phyloP scores from a whole-genome alignment of 352 stramenopile genomes.

The Pythium vanterpoolii region DNA sequence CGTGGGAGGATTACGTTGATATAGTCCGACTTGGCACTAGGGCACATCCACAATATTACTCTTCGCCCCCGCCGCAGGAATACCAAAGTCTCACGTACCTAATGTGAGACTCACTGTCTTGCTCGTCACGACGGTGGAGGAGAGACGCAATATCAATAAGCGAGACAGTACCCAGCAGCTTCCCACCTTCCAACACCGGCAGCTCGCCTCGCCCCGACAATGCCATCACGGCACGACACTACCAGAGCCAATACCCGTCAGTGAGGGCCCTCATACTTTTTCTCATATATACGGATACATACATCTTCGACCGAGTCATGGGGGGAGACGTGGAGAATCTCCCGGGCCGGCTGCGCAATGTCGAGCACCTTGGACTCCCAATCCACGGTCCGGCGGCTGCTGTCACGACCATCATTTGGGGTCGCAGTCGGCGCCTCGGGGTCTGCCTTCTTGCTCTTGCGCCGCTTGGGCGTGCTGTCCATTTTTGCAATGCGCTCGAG shows the following conservation, averaged over 20 bases:
- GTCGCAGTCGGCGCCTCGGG: not conserved
- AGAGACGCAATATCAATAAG: constrained; percentile 75
- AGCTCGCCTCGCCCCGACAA: constrained; percentile 65
- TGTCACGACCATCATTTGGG: not conserved
- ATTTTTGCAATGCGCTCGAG: constrained; percentile 62
- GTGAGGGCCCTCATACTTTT: not conserved
- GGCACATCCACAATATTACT: too few species aligned
- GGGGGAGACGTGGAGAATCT: constrained; percentile 75
- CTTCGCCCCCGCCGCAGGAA: too few species aligned
- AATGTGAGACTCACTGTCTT: constrained; percentile 41
- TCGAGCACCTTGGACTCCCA: constrained; percentile 68
- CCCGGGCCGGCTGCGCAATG: constrained; percentile 58
- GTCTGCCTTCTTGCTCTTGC: constrained; percentile 1
- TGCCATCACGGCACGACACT: constrained; percentile 80
- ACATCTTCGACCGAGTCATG: constrained; percentile 74
- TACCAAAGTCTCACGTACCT: constrained; percentile 46
- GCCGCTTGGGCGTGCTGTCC: not conserved
- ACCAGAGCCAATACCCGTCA: not conserved
- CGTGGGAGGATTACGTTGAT: constrained; percentile 84
- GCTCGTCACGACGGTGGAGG: constrained; percentile 59
- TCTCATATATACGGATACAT: constrained; percentile 10
- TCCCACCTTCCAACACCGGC: constrained; percentile 61
- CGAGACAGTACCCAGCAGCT: constrained; percentile 74
- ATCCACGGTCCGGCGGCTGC: constrained; percentile 15
- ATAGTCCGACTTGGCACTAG: constrained; percentile 88